A percentile compares a stretch with the other conserved stretches of the same genome.
These are phyloP conservation scores for Excoecaria cochinchinensis DNA, from an alignment of 345 rosid genomes.

Conservation along the genomic window DNA sequence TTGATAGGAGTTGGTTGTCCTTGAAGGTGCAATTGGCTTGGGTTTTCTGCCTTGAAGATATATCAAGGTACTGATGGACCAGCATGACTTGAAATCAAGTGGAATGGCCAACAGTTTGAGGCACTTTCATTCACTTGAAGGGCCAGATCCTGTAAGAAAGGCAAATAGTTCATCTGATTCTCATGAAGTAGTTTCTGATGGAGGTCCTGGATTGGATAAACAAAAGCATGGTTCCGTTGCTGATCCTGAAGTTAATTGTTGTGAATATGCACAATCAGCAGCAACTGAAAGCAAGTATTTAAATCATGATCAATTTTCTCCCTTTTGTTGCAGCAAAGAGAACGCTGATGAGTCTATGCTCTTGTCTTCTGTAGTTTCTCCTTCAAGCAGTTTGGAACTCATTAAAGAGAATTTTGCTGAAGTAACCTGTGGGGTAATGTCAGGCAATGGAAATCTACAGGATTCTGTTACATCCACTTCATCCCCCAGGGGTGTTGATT, in stretches of 20 bases:
- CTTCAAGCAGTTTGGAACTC: conserved; percentile 13
- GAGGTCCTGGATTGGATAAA: conserved; percentile 10
- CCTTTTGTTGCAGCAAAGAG: conserved; percentile 7
- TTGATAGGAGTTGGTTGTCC: neutral
- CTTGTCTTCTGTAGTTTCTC: conserved; percentile 17
- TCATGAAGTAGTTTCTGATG: conserved; percentile 5
- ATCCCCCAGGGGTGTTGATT: neutral
- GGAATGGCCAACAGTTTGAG: conserved; percentile 6
- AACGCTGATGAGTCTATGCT: conserved; percentile 6
- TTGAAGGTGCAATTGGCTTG: neutral
- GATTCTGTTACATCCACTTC: conserved; percentile 6
- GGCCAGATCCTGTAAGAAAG: conserved; percentile 1
- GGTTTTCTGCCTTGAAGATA: conserved; percentile 1
- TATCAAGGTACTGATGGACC: neutral
- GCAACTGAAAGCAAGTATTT: conserved; percentile 11
- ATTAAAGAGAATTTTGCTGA: conserved; percentile 11
- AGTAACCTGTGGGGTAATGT: neutral
- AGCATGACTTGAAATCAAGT: conserved; percentile 6
- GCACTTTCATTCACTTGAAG: neutral
- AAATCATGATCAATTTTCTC: conserved; percentile 1
- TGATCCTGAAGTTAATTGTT: conserved; percentile 20
- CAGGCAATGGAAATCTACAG: neutral
- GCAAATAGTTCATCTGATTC: conserved; percentile 5
- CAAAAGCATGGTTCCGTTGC: conserved; percentile 4
- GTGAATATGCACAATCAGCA: conserved; percentile 16